These are phyloP conservation scores for Lentinula sp. DNA, from an alignment of 768 basidiomycete genomes.

Conservation along the genomic window DNA sequence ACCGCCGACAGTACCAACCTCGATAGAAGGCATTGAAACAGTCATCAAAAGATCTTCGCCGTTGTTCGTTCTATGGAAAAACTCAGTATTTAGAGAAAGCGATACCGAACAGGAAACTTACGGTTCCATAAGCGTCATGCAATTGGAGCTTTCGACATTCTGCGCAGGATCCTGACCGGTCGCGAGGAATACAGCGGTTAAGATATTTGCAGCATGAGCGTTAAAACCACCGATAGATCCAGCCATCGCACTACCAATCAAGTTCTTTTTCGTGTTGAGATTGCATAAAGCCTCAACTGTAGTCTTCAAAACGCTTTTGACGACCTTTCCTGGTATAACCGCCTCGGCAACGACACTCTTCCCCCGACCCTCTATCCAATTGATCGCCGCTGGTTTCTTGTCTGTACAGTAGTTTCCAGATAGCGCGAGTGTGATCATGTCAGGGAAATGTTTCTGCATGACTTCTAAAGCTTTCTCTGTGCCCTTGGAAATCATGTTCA, in stretches of 20 bases:
- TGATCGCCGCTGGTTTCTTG: slow-evolving; percentile 99
- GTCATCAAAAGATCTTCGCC: slow-evolving; percentile 91
- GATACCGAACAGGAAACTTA: slow-evolving; percentile 38
- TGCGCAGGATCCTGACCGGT: slow-evolving; percentile 99
- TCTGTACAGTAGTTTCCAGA: slow-evolving; percentile 99
- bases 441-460: slow-evolving; percentile 75
- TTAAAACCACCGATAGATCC: slow-evolving; percentile 98
- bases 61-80: slow-evolving; percentile 60
- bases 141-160: slow-evolving; percentile 97
- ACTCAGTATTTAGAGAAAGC: not conserved
- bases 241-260: slow-evolving; percentile 97
- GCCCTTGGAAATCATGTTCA: slow-evolving; percentile 99
- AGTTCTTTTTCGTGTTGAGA: slow-evolving; percentile 94
- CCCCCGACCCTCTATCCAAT: slow-evolving; percentile 98
- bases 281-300: slow-evolving; percentile 86
- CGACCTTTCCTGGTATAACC: slow-evolving; percentile 81
- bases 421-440: slow-evolving; percentile 86
- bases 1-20: slow-evolving; percentile 97
- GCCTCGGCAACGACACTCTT: slow-evolving; percentile 98
- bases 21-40: slow-evolving; percentile 97
- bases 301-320: slow-evolving; percentile 91
- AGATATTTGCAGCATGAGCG: slow-evolving; percentile 95
- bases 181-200: slow-evolving; percentile 92
- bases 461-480: slow-evolving; percentile 90
- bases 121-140: slow-evolving; percentile 99